Conservation (phyloP, 148 eudicot genomes). For the Simmondsia chinensis region DNA sequence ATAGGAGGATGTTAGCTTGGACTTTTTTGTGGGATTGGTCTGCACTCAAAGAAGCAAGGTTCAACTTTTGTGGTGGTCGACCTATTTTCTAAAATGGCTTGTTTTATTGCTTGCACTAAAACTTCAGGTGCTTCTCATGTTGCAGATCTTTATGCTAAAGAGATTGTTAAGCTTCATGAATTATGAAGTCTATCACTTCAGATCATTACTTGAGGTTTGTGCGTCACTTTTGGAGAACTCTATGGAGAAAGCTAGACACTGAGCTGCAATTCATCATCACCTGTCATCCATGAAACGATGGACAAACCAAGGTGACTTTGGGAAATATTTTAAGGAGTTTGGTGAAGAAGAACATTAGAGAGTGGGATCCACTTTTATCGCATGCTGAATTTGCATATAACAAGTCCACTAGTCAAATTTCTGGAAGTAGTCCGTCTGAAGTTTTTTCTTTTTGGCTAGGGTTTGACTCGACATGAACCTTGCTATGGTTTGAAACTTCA, state of each 20-base stretch:
- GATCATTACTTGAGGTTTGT: neutral
- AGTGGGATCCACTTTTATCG: no score
- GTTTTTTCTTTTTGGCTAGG: no score
- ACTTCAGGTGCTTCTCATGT: neutral
- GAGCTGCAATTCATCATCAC: neutral
- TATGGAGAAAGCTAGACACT: neutral
- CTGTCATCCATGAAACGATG: no score
- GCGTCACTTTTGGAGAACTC: neutral
- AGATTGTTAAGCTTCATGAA: neutral
- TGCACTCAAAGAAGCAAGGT: neutral
- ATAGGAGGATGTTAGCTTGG: neutral
- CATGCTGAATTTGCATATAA: no score
- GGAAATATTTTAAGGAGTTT: no score
- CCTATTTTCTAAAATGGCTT: neutral
- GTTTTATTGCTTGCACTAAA: neutral
- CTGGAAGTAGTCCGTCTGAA: no score
- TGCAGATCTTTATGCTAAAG: neutral
- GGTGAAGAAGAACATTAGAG: no score
- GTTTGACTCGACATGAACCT: no score
- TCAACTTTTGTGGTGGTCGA: neutral
- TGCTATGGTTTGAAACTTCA: no score
- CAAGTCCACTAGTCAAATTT: no score
- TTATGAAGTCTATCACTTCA: neutral
- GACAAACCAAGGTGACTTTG: no score
- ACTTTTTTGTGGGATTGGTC: neutral